Evolutionary conservation across 2,329 filamentous ascomycete species (phyloP), one percentile per base, ranked within the genome.

Genomic region (Trichophyton simii): DNA sequence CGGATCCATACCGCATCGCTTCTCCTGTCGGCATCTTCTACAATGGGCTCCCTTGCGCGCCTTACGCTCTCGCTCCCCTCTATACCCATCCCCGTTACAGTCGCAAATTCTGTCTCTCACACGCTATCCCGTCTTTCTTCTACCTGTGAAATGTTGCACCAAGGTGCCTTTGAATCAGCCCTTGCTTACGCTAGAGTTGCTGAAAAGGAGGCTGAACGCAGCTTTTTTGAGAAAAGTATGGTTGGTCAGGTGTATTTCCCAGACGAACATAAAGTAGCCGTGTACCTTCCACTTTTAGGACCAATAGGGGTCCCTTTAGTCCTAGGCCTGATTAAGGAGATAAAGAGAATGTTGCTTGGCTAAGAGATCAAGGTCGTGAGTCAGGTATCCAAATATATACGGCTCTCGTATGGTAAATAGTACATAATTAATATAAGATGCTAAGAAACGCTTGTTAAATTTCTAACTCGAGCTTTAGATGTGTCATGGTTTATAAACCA

Each of bases 141-240:
- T 54, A 87, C 91, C 0, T 96, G 92, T 70, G 79, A 85, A 25
- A 83, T 84, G 60, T 79, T 97, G 1, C 78, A 77, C 28, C 77
- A 80, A 28, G 84, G 83, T 1, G 76, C 77, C 2, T 87, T 85
- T 67, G 81, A 85, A 31, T 73, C 75, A 5, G 91, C 91, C 0
- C 77, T 99, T 44, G 82, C 86, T 64, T 86, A 92, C 71, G 92
- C 92, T 0, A 83, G 89, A 8, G 84, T 90, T 55, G 94, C 94
- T 4, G 91, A 96, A 74, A 82, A 84, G 2, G 90, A 95, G 71
- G 92, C 91, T 0, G 94, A 99, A 72, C 85, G 87, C 63, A 92
- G 92, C 0, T 99, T 99, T 75, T 99, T 99, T 67, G 94, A 99
- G 75, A 95, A 95, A 76, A 95, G 89, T 70, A 99, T 99, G 94